Evolutionary conservation across 306 rosid species (phyloP).

Genomic region (Hylodesmum podocarpum): DNA sequence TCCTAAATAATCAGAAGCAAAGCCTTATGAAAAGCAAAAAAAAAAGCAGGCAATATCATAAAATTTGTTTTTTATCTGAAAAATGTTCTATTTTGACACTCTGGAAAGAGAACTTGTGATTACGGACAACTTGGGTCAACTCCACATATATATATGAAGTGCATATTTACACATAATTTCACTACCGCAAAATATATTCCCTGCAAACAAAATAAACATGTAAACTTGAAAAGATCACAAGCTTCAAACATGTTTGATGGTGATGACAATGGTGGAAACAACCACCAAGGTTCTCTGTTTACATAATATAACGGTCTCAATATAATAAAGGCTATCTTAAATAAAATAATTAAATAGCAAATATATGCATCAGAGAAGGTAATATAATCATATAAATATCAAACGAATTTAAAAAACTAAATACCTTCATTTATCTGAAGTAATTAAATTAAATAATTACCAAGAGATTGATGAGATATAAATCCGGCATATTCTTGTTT

Average conservation of each 20-base stretch:
- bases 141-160: neutral
- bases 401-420: neutral
- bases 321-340: neutral
- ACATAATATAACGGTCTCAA: neutral
- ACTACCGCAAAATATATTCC: neutral
- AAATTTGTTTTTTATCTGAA: neutral
- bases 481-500: constrained; percentile 51
- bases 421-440: no score
- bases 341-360: neutral
- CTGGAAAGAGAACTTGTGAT: neutral
- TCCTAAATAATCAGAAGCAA: neutral
- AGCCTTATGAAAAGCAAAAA: neutral
- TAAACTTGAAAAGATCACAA: neutral
- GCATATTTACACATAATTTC: neutral
- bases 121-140: neutral
- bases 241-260: neutral
- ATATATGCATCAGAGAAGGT: neutral
- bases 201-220: neutral
- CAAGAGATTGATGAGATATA: constrained; percentile 50
- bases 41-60: neutral
- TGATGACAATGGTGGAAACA: neutral
- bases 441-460: no score
- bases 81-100: neutral
- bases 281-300: neutral
- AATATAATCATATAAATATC: neutral